Conservation (phyloP, 305 asterid genomes). For the Coffea humblotiana region DNA sequence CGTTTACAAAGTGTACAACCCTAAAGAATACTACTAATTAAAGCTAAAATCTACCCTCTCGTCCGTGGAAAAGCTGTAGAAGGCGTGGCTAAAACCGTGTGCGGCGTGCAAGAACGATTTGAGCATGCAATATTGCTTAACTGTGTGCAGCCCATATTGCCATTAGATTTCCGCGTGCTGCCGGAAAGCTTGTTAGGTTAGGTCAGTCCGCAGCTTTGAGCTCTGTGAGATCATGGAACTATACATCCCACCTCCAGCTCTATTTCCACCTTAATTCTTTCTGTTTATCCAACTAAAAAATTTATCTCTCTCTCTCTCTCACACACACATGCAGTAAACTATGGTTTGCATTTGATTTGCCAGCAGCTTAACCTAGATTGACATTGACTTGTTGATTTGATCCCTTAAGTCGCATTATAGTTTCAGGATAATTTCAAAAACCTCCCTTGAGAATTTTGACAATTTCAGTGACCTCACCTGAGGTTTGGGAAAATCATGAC, state of each 20-base stretch:
- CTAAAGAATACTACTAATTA: background rate
- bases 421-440: too few relatives aligned
- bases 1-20: too few relatives aligned
- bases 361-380: background rate
- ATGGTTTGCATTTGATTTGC: background rate
- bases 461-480: too few relatives aligned
- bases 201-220: slow-evolving; percentile 3
- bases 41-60: background rate
- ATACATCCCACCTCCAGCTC: too few relatives aligned
- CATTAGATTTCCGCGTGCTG: slow-evolving; percentile 2
- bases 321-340: background rate
- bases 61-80: background rate
- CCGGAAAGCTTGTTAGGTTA: background rate
- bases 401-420: background rate
- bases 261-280: background rate
- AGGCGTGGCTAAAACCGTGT: background rate
- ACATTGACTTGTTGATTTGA: too few relatives aligned
- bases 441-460: too few relatives aligned
- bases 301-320: background rate
- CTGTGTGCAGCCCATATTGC: background rate
- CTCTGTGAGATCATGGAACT: background rate
- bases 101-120: background rate
- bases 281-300: background rate
- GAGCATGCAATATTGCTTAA: background rate
- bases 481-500: too few relatives aligned